Evolutionary conservation across 1,139 yeast species (phyloP).

Genomic region (Hansenula anomala): DNA sequence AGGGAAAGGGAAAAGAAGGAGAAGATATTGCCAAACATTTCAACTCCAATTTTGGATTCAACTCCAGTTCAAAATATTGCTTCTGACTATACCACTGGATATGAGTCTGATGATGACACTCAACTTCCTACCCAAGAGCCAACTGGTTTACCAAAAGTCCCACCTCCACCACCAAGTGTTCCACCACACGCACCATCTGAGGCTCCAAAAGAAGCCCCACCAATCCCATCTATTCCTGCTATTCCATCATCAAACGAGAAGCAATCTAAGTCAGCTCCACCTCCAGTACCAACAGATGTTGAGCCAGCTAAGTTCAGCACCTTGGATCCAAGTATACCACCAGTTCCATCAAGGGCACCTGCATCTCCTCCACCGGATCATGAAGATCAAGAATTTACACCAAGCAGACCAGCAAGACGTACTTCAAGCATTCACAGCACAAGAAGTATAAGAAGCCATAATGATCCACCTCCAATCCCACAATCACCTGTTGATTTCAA

Average conservation of each 20-base stretch:
- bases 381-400: neutral
- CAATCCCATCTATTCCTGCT: too few relatives aligned
- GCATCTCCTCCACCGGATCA: constrained; percentile 4
- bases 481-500: constrained; percentile 12
- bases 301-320: constrained; percentile 12
- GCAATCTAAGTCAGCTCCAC: too few relatives aligned
- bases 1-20: constrained; percentile 15
- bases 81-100: constrained; percentile 23
- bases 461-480: constrained; percentile 4
- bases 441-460: neutral
- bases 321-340: constrained; percentile 6
- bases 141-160: constrained; percentile 5
- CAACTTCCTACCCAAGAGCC: constrained; percentile 1
- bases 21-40: constrained; percentile 4
- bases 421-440: neutral
- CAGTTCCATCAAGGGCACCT: constrained; percentile 9
- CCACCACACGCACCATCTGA: constrained; percentile 5
- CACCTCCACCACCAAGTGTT: constrained; percentile 11
- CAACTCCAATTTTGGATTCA: constrained; percentile 6
- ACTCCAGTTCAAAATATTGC: constrained; percentile 5
- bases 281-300: constrained; percentile 5
- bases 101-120: constrained; percentile 22
- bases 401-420: neutral
- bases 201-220: too few relatives aligned
- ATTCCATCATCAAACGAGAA: too few relatives aligned